Conservation (phyloP, 352 stramenopile species). For the Phytophthora rubi region DNA sequence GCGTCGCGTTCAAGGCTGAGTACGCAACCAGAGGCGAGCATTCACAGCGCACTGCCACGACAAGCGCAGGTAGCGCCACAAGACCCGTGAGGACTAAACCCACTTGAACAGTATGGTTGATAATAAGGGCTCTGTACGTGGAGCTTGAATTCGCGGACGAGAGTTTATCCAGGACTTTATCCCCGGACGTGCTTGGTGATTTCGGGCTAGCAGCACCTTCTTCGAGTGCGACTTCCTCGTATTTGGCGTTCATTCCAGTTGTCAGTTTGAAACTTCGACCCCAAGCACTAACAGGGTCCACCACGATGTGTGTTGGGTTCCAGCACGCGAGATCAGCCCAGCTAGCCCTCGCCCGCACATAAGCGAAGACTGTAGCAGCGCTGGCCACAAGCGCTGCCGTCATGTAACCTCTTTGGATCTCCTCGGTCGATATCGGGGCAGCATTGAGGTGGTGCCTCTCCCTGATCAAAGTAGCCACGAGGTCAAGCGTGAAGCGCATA, state of each 20-base stretch:
- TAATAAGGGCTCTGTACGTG: not conserved
- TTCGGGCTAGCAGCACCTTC: not conserved
- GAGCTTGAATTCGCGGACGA: not conserved
- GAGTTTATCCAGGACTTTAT: not conserved
- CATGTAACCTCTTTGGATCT: slow-evolving; percentile 35
- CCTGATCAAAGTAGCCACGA: slow-evolving; percentile 16
- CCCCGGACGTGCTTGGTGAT: not conserved
- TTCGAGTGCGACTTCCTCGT: slow-evolving; percentile 4
- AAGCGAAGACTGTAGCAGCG: slow-evolving; percentile 7
- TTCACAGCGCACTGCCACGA: slow-evolving; percentile 10
- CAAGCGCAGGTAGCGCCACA: slow-evolving; percentile 3
- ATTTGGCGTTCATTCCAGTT: not conserved
- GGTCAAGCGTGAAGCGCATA: slow-evolving; percentile 45
- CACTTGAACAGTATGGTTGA: not conserved
- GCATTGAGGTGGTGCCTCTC: slow-evolving; percentile 37
- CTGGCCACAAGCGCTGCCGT: slow-evolving; percentile 14
- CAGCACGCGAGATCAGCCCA: not conserved
- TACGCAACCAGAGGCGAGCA: slow-evolving; percentile 22
- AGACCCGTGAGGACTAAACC: slow-evolving; percentile 2
- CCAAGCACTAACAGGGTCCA: not conserved
- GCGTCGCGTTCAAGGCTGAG: slow-evolving; percentile 16
- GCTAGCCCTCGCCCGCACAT: not conserved
- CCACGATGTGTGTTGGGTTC: slow-evolving; percentile 1
- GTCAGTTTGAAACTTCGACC: not conserved
- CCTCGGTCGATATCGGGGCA: slow-evolving; percentile 24